Evolutionary conservation across 257 asterid species (phyloP).

Genomic region (Cinchona pubescens): DNA sequence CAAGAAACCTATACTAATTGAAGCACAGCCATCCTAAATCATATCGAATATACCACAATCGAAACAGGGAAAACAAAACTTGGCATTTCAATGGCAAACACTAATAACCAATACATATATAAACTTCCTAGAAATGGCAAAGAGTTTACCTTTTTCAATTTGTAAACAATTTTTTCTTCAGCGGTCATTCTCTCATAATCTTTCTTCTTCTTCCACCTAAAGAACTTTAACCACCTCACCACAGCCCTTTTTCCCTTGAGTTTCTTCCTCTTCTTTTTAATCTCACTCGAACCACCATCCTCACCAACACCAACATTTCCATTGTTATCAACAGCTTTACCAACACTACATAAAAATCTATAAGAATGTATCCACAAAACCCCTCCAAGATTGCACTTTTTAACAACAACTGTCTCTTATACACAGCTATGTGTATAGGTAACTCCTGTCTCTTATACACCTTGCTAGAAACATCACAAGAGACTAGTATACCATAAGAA

Average conservation of each 20-base stretch:
- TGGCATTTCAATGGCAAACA: background rate
- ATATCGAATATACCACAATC: background rate
- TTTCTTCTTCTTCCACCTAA: conserved; percentile 85
- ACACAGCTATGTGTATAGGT: too few relatives aligned
- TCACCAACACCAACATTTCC: conserved; percentile 24
- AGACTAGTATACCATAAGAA: conserved; percentile 26
- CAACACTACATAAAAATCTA: conserved; percentile 34
- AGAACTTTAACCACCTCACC: conserved; percentile 81
- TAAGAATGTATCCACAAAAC: conserved; percentile 41
- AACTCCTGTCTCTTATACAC: conserved; percentile 28
- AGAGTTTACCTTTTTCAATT: conserved; percentile 56
- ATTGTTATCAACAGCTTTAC: conserved; percentile 31
- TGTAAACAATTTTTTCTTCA: conserved; percentile 69
- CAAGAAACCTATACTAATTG: background rate
- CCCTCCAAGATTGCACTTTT: conserved; percentile 34
- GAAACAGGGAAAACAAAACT: background rate
- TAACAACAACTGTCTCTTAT: conserved; percentile 24
- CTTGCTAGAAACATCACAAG: conserved; percentile 38
- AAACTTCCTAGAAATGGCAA: background rate
- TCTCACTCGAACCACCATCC: conserved; percentile 40
- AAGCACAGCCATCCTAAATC: background rate
- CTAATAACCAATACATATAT: background rate
- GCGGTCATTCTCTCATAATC: conserved; percentile 65
- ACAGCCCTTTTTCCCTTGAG: too few relatives aligned
- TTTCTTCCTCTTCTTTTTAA: too few relatives aligned